Evolutionary conservation across 192 early-diverging fungal genomes (phyloP), one percentile per base, ranked within the genome.

Genomic region (Coemansia sp.): DNA sequence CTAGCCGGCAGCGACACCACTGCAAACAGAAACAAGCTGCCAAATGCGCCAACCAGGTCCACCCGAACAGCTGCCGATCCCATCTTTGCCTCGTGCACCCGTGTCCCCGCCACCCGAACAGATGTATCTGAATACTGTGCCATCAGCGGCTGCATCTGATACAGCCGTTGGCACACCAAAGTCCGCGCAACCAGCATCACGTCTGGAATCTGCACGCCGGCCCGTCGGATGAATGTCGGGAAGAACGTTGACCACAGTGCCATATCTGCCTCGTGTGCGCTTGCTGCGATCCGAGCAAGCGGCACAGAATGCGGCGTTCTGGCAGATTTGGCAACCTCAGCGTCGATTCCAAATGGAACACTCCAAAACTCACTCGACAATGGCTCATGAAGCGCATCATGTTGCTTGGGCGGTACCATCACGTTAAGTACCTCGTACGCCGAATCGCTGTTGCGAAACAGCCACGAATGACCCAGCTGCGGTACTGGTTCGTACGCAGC

Each of bases 101-200:
- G 46, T 22, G 23, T 3, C 24, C 52, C 50, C 21, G 62, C 38
- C 23, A 62, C 27, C n/a, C 57, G 50, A 16, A 67, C 60, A 7
- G 79, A 69, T 12, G 71, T 55, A 4, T 81, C 80, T 4, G 80
- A 62, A 28, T 81, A 81, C 53, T 81, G 73, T 46, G 54, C 56
- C 62, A 81, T 71, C 64, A 81, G 60, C 31, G 69, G 60, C 60
- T 73, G 74, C 75, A 82, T 73, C 58, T 78, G 74, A 35, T 78
- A 70, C 19, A 82, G 65, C 12, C 75, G 54, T 57, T 71, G 75
- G 55, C 75, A 74, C 19, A 78, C 81, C 18, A 71, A 48, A 12
- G 70, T 66, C 4, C 81, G 60, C 21, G 81, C 48, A 22, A 77
- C 49, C 19, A 69, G 35, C 60, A 77, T 76, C 24, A 71, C 76